Evolutionary conservation across 176 grass and related monocot species (phyloP).

Genomic region (Dactylis glomerata): DNA sequence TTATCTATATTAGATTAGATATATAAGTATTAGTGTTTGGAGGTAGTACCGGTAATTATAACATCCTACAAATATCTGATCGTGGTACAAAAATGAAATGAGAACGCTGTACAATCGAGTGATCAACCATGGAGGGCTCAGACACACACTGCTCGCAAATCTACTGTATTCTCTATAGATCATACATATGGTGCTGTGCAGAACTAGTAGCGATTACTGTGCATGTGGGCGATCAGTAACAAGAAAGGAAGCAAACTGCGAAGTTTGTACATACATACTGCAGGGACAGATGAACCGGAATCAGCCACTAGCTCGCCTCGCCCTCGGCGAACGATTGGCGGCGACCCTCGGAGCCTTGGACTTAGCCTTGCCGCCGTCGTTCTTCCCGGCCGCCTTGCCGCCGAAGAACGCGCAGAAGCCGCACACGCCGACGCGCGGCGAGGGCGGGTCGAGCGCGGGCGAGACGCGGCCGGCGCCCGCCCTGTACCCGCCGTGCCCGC

Average conservation of each 20-base stretch:
- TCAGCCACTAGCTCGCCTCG: background rate
- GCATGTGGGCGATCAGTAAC: background rate
- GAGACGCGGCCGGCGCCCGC: slow-evolving; percentile 39
- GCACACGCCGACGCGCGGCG: slow-evolving; percentile 63
- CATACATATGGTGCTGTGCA: background rate
- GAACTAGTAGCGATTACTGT: too few relatives aligned
- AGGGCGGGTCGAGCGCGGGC: slow-evolving; percentile 74
- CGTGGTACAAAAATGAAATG: background rate
- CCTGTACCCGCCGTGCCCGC: slow-evolving; percentile 45
- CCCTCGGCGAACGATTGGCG: background rate
- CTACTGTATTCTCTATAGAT: background rate
- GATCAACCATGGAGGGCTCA: background rate
- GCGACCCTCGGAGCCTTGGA: background rate
- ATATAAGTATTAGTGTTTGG: too few relatives aligned
- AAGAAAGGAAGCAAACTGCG: background rate
- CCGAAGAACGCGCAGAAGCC: slow-evolving; percentile 73
- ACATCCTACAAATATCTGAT: background rate
- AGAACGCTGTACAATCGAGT: background rate
- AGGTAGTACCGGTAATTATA: background rate
- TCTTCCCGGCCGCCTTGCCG: background rate
- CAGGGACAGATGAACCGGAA: background rate
- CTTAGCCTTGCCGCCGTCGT: background rate
- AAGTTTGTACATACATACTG: background rate
- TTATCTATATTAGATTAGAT: too few relatives aligned
- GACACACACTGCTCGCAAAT: background rate